A percentile compares a stretch with the other conserved stretches of the same genome.
Evolutionary conservation across 306 rosid species (phyloP).

Genomic region (Pachyrhizus erosus): DNA sequence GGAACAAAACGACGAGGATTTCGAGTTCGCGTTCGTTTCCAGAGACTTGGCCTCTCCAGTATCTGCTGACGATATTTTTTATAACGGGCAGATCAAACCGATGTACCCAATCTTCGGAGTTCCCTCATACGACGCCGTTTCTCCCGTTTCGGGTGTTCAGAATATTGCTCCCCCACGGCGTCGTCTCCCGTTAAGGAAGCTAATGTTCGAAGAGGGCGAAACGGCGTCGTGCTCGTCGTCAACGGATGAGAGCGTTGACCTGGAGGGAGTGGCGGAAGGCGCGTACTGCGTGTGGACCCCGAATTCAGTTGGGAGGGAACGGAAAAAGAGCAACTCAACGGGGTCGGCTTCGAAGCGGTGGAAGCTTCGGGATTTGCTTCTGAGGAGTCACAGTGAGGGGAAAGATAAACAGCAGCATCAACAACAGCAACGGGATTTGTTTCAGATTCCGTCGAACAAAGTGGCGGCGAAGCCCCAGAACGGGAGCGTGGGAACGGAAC

Average conservation of each 20-base stretch:
- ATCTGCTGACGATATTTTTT: slow-evolving; percentile 88
- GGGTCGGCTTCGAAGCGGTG: slow-evolving; percentile 79
- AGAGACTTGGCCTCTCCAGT: slow-evolving; percentile 55
- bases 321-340: slow-evolving; percentile 64
- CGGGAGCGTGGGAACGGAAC: background rate
- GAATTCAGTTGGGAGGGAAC: slow-evolving; percentile 30
- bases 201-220: slow-evolving; percentile 80
- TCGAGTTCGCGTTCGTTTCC: slow-evolving; percentile 69
- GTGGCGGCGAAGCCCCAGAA: slow-evolving; percentile 28
- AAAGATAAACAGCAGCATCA: slow-evolving; percentile 40
- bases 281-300: slow-evolving; percentile 81
- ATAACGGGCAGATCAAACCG: slow-evolving; percentile 85
- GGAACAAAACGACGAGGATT: slow-evolving; percentile 47
- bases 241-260: slow-evolving; percentile 63
- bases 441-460: slow-evolving; percentile 34
- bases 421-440: background rate
- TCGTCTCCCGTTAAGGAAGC: slow-evolving; percentile 70
- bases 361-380: slow-evolving; percentile 71
- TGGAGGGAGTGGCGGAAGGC: slow-evolving; percentile 54
- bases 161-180: slow-evolving; percentile 36
- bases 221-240: slow-evolving; percentile 62
- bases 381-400: slow-evolving; percentile 60
- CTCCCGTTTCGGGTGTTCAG: background rate
- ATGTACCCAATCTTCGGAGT: slow-evolving; percentile 70
- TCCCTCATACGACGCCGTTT: slow-evolving; percentile 30